Evolutionary conservation across 163 green algal species (phyloP).

Genomic region (Picocystis sp.): DNA sequence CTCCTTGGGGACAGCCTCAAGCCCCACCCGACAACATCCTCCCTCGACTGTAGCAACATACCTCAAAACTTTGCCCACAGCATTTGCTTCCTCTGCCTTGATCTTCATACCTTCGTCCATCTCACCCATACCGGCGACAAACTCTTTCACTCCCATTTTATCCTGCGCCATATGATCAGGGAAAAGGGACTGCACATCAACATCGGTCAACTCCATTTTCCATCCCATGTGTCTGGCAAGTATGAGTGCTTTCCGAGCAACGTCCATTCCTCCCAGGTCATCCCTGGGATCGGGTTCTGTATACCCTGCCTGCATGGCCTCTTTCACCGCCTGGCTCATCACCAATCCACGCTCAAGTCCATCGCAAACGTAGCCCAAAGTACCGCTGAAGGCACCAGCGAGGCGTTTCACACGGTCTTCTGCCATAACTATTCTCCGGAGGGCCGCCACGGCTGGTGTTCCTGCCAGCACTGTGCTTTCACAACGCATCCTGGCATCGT

Average conservation of each 20-base stretch:
- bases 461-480: too few relatives aligned
- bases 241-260: conserved; percentile 22
- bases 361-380: conserved; percentile 21
- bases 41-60: conserved; percentile 19
- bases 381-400: conserved; percentile 4
- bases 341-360: conserved; percentile 8
- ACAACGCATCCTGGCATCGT: too few relatives aligned
- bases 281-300: conserved; percentile 29
- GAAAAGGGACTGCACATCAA: conserved; percentile 18
- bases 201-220: conserved; percentile 11
- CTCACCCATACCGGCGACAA: conserved; percentile 11
- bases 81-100: conserved; percentile 1
- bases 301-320: conserved; percentile 19
- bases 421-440: too few relatives aligned
- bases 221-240: conserved; percentile 15
- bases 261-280: conserved; percentile 23
- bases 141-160: conserved; percentile 10
- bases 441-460: too few relatives aligned
- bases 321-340: conserved; percentile 18
- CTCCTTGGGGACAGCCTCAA: conserved; percentile 9
- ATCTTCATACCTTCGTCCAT: conserved; percentile 14
- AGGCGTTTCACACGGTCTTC: too few relatives aligned
- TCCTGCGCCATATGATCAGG: conserved; percentile 9
- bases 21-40: conserved; percentile 8
- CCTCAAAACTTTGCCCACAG: conserved; percentile 14